phyloP scores from a whole-genome alignment of 2,329 filamentous ascomycete genomes.

The Aspergillus alliaceus region DNA sequence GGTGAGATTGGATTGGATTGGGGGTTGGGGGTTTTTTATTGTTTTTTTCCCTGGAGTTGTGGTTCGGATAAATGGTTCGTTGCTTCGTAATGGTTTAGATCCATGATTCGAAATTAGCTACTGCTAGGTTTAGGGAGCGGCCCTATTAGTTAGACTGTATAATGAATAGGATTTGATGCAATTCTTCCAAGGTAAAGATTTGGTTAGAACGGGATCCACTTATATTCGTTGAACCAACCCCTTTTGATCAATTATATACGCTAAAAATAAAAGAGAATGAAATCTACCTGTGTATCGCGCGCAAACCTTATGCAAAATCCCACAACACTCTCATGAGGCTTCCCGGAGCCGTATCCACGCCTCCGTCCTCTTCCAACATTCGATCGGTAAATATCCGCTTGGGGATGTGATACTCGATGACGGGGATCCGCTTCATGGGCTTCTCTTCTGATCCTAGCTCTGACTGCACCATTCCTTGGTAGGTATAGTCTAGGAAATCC shows the following conservation, averaged over 20 bases:
- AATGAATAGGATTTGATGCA: not conserved
- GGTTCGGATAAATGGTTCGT: not conserved
- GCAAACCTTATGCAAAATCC: constrained; percentile 31
- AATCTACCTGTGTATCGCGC: not conserved
- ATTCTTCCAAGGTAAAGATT: not conserved
- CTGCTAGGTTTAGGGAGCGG: not conserved
- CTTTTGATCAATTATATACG: not conserved
- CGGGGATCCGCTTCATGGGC: constrained; percentile 79
- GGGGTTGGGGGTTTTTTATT: not conserved
- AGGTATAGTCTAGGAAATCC: constrained; percentile 94
- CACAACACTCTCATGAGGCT: constrained; percentile 38
- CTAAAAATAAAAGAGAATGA: constrained; percentile 12
- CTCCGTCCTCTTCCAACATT: constrained; percentile 40
- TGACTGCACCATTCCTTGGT: constrained; percentile 71
- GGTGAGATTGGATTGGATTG: not conserved
- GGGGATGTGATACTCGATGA: constrained; percentile 92
- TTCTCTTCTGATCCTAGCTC: constrained; percentile 68
- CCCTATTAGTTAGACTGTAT: not conserved
- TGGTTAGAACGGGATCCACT: not conserved
- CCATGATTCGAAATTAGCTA: not conserved
- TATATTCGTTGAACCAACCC: not conserved
- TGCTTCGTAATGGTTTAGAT: not conserved
- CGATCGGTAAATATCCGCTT: constrained; percentile 69
- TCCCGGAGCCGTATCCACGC: constrained; percentile 38
- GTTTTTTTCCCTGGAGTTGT: not conserved